A percentile compares a stretch with the other conserved stretches of the same genome.
These are phyloP conservation scores for Macrocybe gigantea DNA, from an alignment of 768 basidiomycete genomes.

Conservation along the genomic window DNA sequence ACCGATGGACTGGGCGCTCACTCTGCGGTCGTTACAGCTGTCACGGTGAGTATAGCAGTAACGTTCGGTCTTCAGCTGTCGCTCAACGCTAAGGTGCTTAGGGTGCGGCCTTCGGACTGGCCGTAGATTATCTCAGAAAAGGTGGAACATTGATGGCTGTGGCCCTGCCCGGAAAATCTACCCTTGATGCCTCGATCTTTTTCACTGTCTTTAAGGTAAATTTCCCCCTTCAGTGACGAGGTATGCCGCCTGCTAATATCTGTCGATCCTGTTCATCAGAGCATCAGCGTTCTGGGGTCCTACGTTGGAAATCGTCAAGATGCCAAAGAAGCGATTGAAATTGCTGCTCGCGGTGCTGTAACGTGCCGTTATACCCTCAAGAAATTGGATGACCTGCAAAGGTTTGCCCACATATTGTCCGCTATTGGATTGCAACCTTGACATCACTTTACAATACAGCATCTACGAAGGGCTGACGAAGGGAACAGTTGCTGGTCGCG, in stretches of 20 bases:
- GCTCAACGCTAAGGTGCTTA: slow-evolving; percentile 4
- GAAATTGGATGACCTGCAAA: slow-evolving; percentile 40
- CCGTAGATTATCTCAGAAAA: slow-evolving; percentile 68
- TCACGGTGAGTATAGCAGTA: slow-evolving; percentile 25
- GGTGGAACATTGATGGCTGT: slow-evolving; percentile 76
- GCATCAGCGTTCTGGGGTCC: slow-evolving; percentile 51
- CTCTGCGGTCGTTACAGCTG: slow-evolving; percentile 57
- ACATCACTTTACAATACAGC: not conserved
- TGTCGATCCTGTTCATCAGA: slow-evolving; percentile 21
- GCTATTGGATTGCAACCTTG: not conserved
- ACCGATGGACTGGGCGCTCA: slow-evolving; percentile 73
- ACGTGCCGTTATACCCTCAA: slow-evolving; percentile 47
- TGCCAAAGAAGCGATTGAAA: slow-evolving; percentile 71
- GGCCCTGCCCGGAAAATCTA: slow-evolving; percentile 64
- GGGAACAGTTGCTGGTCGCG: not conserved
- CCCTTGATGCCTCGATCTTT: slow-evolving; percentile 59
- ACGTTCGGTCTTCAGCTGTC: not conserved
- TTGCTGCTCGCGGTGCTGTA: slow-evolving; percentile 68
- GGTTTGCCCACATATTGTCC: not conserved
- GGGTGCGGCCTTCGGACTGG: slow-evolving; percentile 43
- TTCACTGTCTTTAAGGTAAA: slow-evolving; percentile 60
- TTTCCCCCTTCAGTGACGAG: not conserved
- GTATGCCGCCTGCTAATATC: slow-evolving; percentile 9
- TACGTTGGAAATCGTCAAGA: slow-evolving; percentile 77
- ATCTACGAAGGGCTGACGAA: not conserved